A percentile compares a stretch with the other conserved stretches of the same genome.
Evolutionary conservation across 768 basidiomycete species (phyloP).

Genomic region (Russula compacta): DNA sequence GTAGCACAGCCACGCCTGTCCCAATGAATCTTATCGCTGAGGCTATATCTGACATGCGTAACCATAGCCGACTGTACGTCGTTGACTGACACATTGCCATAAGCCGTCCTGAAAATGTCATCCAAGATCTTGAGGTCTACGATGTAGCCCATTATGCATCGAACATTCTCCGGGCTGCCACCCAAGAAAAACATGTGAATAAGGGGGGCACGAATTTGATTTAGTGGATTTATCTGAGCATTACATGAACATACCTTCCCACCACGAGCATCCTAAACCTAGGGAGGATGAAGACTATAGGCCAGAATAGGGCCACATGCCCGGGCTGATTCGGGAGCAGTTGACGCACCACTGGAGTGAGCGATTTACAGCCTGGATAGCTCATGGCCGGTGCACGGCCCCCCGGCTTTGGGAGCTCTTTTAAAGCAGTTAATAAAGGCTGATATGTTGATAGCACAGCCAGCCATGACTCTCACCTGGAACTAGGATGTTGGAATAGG

Average conservation of each 20-base stretch:
- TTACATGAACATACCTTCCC: not conserved
- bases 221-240: not conserved
- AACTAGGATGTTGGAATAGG: not conserved
- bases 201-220: not conserved
- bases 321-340: not conserved
- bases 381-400: not conserved
- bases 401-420: not conserved
- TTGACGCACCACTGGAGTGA: not conserved
- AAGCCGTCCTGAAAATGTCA: not conserved
- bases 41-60: not conserved
- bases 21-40: not conserved
- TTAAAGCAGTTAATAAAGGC: not conserved
- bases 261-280: constrained; percentile 8
- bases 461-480: not conserved
- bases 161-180: not conserved
- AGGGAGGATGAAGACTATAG: not conserved
- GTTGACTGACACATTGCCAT: not conserved
- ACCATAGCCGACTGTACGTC: not conserved
- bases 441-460: not conserved
- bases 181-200: too few species aligned
- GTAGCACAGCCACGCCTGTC: not conserved
- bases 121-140: not conserved
- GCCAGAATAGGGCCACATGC: not conserved
- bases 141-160: not conserved
- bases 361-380: not conserved